Percentiles rank a stretch among this genome's conserved stretches.
Evolutionary conservation across 1,284 basidiomycete genomes (phyloP).

Genomic region (Cryptococcus floricola): DNA sequence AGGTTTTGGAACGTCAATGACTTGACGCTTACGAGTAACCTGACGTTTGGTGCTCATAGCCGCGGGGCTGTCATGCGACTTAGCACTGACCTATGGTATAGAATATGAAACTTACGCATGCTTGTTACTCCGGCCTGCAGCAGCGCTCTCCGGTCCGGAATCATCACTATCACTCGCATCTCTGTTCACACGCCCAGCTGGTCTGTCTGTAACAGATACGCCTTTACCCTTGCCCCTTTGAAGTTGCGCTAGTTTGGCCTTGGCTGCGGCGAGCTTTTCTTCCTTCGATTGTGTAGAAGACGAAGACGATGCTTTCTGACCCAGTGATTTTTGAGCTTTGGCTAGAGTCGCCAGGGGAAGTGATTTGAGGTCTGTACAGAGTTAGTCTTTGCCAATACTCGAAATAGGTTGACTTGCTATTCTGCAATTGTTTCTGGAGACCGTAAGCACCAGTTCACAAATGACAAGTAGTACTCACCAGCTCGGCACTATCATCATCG

Average conservation of each 20-base stretch:
- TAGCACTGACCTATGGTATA: conserved; percentile 2
- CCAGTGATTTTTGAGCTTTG: conserved; percentile 30
- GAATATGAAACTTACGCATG: conserved; percentile 68
- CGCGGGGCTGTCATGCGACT: conserved; percentile 58
- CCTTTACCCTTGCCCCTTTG: conserved; percentile 42
- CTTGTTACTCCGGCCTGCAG: conserved; percentile 57
- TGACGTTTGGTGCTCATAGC: conserved; percentile 83
- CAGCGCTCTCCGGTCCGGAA: conserved; percentile 18
- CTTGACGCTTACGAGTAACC: conserved; percentile 70
- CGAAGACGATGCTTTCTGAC: conserved; percentile 7
- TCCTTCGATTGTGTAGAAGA: conserved; percentile 7
- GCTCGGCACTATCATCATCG: conserved; percentile 11
- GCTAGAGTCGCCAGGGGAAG: conserved; percentile 27
- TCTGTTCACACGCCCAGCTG: conserved; percentile 6
- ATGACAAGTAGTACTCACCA: conserved; percentile 17
- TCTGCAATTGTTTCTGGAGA: conserved; percentile 11
- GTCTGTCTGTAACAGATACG: conserved; percentile 14
- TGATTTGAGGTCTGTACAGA: conserved; percentile 16
- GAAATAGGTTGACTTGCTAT: conserved; percentile 12
- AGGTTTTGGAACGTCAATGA: conserved; percentile 65
- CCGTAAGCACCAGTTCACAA: neutral
- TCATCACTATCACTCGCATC: conserved; percentile 19
- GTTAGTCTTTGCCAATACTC: neutral
- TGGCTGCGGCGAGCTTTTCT: conserved; percentile 29
- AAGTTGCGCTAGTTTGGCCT: conserved; percentile 38